Conservation (phyloP, 768 basidiomycete species). For the Amylocystis lapponica region DNA sequence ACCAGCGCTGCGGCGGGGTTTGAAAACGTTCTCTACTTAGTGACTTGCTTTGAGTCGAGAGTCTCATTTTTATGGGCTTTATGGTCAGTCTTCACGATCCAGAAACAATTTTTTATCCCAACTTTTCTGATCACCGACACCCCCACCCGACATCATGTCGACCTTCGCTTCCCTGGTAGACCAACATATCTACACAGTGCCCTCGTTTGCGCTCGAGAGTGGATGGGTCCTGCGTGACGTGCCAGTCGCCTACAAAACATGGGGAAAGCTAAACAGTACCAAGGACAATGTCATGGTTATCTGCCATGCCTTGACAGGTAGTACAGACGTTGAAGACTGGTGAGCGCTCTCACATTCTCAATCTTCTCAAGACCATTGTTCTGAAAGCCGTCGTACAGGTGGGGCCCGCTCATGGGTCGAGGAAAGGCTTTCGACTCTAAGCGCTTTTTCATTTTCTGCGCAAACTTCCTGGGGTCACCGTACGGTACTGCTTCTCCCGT, state of each 20-base stretch:
- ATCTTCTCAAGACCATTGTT: constrained; percentile 1
- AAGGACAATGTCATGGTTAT: constrained; percentile 95
- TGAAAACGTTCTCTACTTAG: no score
- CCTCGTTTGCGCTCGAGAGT: constrained; percentile 79
- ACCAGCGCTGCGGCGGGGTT: no score
- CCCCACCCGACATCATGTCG: no score
- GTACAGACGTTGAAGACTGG: constrained; percentile 98
- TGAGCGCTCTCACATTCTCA: constrained; percentile 41
- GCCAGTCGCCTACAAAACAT: constrained; percentile 94
- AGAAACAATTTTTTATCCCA: no score
- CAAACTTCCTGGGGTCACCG: constrained; percentile 89
- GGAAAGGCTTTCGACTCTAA: constrained; percentile 87
- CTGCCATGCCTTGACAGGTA: constrained; percentile 96
- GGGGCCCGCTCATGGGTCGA: constrained; percentile 94
- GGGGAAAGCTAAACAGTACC: constrained; percentile 77
- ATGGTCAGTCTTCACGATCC: no score
- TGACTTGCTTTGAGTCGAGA: no score
- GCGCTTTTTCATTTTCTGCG: constrained; percentile 91
- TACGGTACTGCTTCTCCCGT: constrained; percentile 92
- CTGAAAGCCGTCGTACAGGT: constrained; percentile 54
- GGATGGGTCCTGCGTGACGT: constrained; percentile 67
- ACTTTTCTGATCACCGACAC: no score
- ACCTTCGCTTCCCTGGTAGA: constrained; percentile 31
- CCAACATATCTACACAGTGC: constrained; percentile 51
- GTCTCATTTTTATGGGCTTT: no score